Conservation (phyloP, 371 early-diverging fungal species). For the Phascolomyces articulosus region DNA sequence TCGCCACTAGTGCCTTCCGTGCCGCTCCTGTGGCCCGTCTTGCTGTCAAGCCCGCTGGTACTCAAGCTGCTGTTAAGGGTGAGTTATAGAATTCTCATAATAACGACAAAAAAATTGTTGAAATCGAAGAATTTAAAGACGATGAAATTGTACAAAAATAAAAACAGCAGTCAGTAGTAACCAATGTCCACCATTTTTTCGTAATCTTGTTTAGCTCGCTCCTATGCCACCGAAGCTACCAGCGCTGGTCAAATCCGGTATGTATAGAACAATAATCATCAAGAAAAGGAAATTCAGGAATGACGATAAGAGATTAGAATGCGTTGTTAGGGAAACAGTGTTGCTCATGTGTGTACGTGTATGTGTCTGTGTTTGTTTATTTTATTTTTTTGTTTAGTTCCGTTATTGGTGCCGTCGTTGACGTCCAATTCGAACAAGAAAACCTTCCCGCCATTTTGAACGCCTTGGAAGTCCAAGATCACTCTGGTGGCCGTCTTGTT, state of each 20-base stretch:
- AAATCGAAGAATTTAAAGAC: no score
- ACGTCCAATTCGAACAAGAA: slow-evolving; percentile 95
- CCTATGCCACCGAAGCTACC: slow-evolving; percentile 40
- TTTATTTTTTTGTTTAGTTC: slow-evolving; percentile 19
- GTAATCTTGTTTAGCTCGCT: slow-evolving; percentile 39
- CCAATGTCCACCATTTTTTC: neutral
- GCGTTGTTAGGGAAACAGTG: no score
- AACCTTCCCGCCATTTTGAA: slow-evolving; percentile 94
- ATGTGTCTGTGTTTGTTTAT: neutral
- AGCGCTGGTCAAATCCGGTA: slow-evolving; percentile 54
- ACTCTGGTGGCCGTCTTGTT: slow-evolving; percentile 83
- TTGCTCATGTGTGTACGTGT: no score
- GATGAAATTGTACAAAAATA: no score
- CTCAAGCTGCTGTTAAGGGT: slow-evolving; percentile 17
- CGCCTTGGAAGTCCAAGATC: slow-evolving; percentile 93
- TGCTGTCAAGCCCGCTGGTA: slow-evolving; percentile 29
- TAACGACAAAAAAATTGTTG: no score
- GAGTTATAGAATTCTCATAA: neutral
- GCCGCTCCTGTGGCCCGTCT: slow-evolving; percentile 27
- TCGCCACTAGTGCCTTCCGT: slow-evolving; percentile 36
- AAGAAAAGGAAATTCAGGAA: no score
- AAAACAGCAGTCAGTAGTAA: no score
- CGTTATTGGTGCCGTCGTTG: slow-evolving; percentile 98
- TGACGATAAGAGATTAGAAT: no score
- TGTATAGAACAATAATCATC: slow-evolving; percentile 23